These are phyloP conservation scores for Amaranthus hypochondriacus DNA, from an alignment of 148 eudicot species.

Conservation along the genomic window DNA sequence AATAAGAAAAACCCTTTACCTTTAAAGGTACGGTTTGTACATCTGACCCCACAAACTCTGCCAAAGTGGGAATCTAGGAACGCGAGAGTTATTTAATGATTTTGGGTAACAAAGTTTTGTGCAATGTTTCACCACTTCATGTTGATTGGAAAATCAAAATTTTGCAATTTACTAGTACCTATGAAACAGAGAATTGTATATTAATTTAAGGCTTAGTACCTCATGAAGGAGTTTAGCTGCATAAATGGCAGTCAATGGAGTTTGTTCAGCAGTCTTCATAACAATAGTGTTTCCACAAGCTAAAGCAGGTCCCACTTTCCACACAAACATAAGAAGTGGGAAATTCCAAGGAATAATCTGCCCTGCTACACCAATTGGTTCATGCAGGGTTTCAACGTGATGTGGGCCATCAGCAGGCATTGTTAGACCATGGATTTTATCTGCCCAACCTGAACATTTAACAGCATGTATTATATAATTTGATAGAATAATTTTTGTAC, in stretches of 20 bases:
- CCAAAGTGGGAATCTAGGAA: no score
- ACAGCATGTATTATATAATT: background rate
- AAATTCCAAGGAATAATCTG: slow-evolving; percentile 90
- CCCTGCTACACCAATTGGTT: slow-evolving; percentile 79
- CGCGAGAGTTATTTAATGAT: no score
- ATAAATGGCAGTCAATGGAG: slow-evolving; percentile 63
- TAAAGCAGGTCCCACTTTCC: slow-evolving; percentile 79
- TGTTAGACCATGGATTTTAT: slow-evolving; percentile 78
- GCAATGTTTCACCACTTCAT: no score
- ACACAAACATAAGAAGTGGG: slow-evolving; percentile 73
- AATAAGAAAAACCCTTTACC: no score
- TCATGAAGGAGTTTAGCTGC: slow-evolving; percentile 66
- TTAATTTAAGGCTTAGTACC: slow-evolving; percentile 28
- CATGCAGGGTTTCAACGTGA: slow-evolving; percentile 64
- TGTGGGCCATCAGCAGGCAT: slow-evolving; percentile 66
- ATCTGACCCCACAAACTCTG: no score
- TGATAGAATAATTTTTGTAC: no score
- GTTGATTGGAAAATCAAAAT: no score
- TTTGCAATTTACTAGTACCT: background rate
- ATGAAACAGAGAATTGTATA: background rate
- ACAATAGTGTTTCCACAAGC: slow-evolving; percentile 79
- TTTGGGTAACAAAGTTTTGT: no score
- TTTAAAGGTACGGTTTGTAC: no score
- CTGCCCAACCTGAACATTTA: slow-evolving; percentile 56
- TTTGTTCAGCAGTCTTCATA: slow-evolving; percentile 75